phyloP scores from a whole-genome alignment of 176 grass and related monocot genomes.

The Oryza australiensis region DNA sequence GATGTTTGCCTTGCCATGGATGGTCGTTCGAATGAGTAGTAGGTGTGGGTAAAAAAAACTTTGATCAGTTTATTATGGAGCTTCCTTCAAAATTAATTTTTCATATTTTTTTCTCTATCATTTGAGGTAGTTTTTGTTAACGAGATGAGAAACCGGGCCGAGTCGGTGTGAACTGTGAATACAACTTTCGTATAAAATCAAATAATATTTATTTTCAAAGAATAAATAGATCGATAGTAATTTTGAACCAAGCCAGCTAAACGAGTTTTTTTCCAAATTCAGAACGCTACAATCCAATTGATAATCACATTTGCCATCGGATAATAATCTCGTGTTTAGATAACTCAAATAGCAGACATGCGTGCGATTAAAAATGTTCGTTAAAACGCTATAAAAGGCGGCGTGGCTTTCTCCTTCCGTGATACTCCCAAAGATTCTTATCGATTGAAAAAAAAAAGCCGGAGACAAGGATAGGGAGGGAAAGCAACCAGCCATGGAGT shows the following conservation, averaged over 20 bases:
- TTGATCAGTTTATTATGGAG: no score
- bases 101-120: no score
- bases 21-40: neutral
- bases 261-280: no score
- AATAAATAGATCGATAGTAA: no score
- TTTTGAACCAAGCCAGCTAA: no score
- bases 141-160: no score
- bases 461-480: neutral
- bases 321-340: neutral
- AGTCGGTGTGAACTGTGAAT: no score
- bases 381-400: constrained; percentile 33
- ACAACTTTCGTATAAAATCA: no score
- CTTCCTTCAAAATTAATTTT: no score
- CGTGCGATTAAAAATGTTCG: neutral
- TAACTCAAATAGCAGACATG: neutral
- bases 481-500: constrained; percentile 58
- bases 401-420: constrained; percentile 37
- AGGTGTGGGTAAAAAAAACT: no score
- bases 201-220: no score
- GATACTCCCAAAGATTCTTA: constrained; percentile 49
- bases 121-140: no score
- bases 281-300: neutral
- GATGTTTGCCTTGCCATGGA: neutral
- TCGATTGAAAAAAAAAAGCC: neutral
- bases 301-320: neutral